Percentiles rank a stretch among this genome's conserved stretches.
phyloP scores from a whole-genome alignment of 2,329 filamentous ascomycete species.

The Ilyonectria robusta region DNA sequence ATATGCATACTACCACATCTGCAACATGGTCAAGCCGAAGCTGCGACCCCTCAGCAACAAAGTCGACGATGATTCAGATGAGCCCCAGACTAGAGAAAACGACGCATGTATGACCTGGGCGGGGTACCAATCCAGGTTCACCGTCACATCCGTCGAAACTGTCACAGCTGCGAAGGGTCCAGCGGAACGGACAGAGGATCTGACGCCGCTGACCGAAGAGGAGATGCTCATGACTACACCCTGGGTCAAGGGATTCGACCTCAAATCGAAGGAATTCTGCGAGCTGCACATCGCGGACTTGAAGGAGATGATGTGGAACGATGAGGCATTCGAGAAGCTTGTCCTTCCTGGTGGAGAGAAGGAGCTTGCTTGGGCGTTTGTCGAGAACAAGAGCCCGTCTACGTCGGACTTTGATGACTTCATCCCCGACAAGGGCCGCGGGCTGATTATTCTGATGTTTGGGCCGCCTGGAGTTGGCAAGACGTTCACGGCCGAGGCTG shows the following conservation, averaged over 20 bases:
- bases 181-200: slow-evolving; percentile 40
- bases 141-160: slow-evolving; percentile 27
- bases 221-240: slow-evolving; percentile 54
- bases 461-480: slow-evolving; percentile 64
- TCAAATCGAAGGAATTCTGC: slow-evolving; percentile 53
- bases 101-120: slow-evolving; percentile 10
- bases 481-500: slow-evolving; percentile 59
- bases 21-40: slow-evolving; percentile 48
- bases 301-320: slow-evolving; percentile 52
- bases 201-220: slow-evolving; percentile 50
- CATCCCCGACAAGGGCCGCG: slow-evolving; percentile 55
- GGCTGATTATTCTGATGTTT: slow-evolving; percentile 61
- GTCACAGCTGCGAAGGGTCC: slow-evolving; percentile 26
- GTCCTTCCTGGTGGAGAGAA: slow-evolving; percentile 55
- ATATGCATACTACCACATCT: slow-evolving; percentile 53
- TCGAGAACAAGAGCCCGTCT: slow-evolving; percentile 52
- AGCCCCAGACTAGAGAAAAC: not conserved
- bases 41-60: slow-evolving; percentile 33
- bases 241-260: slow-evolving; percentile 55
- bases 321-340: slow-evolving; percentile 54
- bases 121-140: slow-evolving; percentile 24
- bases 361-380: slow-evolving; percentile 56
- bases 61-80: not conserved
- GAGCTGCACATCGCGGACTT: slow-evolving; percentile 32
- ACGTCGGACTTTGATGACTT: slow-evolving; percentile 52